Evolutionary conservation across 2,329 filamentous ascomycete species (phyloP).

Genomic region (Trichophyton simii): DNA sequence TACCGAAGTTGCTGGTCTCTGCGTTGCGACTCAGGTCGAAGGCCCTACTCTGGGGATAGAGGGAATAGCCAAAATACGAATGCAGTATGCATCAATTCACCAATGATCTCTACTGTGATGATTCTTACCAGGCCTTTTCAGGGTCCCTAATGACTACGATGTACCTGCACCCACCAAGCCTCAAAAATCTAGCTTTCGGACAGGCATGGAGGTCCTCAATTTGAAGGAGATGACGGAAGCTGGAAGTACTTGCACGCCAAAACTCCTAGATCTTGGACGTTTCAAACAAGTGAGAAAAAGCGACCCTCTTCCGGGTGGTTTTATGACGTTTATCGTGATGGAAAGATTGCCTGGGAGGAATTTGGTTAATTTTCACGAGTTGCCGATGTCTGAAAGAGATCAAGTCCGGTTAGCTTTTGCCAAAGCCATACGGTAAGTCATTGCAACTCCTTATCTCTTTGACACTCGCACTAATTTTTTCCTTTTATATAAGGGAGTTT

Average conservation of each 20-base stretch:
- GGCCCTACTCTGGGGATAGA: conserved; percentile 10
- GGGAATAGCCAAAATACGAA: conserved; percentile 11
- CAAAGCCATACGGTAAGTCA: too few relatives aligned
- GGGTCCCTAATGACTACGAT: conserved; percentile 2
- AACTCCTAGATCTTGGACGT: too few relatives aligned
- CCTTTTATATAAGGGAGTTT: conserved; percentile 14
- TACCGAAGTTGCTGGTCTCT: too few relatives aligned
- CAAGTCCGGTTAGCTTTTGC: conserved; percentile 12
- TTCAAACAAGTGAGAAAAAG: too few relatives aligned
- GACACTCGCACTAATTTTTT: too few relatives aligned
- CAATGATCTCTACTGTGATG: too few relatives aligned
- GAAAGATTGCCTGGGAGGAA: conserved; percentile 12
- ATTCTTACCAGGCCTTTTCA: not conserved
- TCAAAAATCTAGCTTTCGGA: not conserved
- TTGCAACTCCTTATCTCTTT: too few relatives aligned
- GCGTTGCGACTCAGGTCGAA: conserved; percentile 11
- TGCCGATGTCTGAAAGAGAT: conserved; percentile 12
- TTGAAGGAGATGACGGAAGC: not conserved
- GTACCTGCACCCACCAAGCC: not conserved
- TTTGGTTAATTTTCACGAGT: conserved; percentile 10
- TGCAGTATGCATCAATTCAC: conserved; percentile 11
- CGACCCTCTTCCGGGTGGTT: conserved; percentile 9
- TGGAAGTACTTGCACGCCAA: not conserved
- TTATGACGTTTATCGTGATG: conserved; percentile 8
- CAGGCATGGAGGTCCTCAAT: not conserved